These are phyloP conservation scores for Chaetoceros tenuissimus DNA, from an alignment of 108 stramenopile species.

Conservation along the genomic window DNA sequence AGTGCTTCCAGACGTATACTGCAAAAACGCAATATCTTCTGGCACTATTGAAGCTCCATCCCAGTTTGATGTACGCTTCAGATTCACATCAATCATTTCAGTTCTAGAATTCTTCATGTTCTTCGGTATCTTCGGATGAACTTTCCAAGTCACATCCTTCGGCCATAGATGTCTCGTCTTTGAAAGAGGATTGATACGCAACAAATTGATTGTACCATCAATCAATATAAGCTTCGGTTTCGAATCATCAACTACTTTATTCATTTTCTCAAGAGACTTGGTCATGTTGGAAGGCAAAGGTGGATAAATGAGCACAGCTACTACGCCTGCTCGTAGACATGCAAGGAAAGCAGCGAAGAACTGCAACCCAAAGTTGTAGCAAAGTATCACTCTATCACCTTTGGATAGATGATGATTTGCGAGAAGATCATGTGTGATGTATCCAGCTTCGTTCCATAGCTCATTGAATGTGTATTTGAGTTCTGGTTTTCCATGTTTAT, in stretches of 20 bases:
- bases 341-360: too few relatives aligned
- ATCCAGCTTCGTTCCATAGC: conserved; percentile 9
- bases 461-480: conserved; percentile 2
- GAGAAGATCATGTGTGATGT: background rate
- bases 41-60: background rate
- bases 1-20: conserved; percentile 97
- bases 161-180: conserved; percentile 3
- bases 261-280: too few relatives aligned
- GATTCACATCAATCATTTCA: too few relatives aligned
- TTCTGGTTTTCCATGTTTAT: conserved; percentile 1
- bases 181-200: conserved; percentile 2
- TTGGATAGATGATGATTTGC: background rate
- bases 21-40: conserved; percentile 83
- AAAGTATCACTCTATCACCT: conserved; percentile 6
- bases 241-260: background rate
- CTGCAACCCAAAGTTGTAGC: conserved; percentile 12
- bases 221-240: background rate
- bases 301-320: conserved; percentile 1
- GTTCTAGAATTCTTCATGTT: too few relatives aligned
- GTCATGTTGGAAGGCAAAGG: background rate
- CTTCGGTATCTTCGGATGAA: too few relatives aligned
- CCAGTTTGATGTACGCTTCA: background rate
- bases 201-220: background rate
- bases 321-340: too few relatives aligned
- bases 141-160: background rate